Base-by-base conservation (phyloP, 805 yeast genomes). In the Komagataella kurtzmanii region DNA sequence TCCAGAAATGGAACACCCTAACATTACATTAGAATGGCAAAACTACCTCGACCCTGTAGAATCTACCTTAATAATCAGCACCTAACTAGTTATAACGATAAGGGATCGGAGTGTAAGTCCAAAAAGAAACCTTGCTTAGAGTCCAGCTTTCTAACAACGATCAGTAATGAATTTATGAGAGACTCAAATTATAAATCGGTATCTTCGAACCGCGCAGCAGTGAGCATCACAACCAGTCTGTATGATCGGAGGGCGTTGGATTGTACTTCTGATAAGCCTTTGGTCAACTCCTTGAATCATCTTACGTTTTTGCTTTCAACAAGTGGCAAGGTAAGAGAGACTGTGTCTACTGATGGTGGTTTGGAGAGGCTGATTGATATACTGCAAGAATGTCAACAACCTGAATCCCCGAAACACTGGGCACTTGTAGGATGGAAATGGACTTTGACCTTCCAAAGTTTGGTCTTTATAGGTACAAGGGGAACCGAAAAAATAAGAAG, bases 161-260 rank as follows among this genome's bases (percentile, higher is more conserved):
- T 30, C n/a, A 30, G 40, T 30, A 30, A 30, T 30, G 40, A 14
- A 30, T 30, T n/a, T 47, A 90, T 89, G 99, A 81, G 97, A 67
- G 96, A 89, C 61, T 80, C 96, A 44, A 89, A 89, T 68, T 85
- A 85, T 69, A 80, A 84, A 61, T 82, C 90, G 19, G 78, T 88
- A 49, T 67, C 82, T 50, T 77, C 81, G 52, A 93, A 91, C 70
- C 77, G 84, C 63, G 97, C 99, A 3, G 89, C 96, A n/a, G 88
- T 90, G 24, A 81, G 90, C 24, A 88, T 91, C 54, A 84, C 96
- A 6, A 80, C 96, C 24, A 81, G 91, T 18, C 77, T 91, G 30
- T 91, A 91, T 64, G 98, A 91, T 67, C 70, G 98, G 54, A 70
- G 98, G 50, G 97, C 98, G 0, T 73, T 91, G 51, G 98, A 93